Evolutionary conservation across 208 protist genomes (phyloP).

Genomic region (Angomonas deanei): DNA sequence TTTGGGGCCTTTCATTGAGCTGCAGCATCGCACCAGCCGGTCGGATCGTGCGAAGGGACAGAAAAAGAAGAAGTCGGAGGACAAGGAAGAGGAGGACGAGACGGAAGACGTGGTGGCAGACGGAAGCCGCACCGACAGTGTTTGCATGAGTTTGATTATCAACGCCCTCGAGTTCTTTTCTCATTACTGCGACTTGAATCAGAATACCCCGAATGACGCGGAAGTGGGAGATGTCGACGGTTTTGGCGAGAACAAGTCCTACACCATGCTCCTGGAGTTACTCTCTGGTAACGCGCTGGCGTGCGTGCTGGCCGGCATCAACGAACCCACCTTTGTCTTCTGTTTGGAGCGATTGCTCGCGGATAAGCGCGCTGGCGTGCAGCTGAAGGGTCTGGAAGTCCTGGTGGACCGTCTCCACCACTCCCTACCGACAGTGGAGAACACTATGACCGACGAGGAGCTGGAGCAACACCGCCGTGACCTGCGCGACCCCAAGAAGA

Average conservation of each 20-base stretch:
- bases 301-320: conserved; percentile 86
- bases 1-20: conserved; percentile 69
- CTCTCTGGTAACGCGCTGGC: conserved; percentile 86
- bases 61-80: conserved; percentile 4
- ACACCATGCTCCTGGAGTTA: conserved; percentile 80
- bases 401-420: conserved; percentile 85
- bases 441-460: conserved; percentile 72
- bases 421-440: conserved; percentile 79
- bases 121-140: conserved; percentile 35
- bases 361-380: conserved; percentile 45
- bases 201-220: conserved; percentile 27
- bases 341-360: conserved; percentile 69
- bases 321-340: conserved; percentile 82
- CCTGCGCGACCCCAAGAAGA: conserved; percentile 74
- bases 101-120: conserved; percentile 22
- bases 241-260: conserved; percentile 59
- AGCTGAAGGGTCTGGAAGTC: conserved; percentile 81
- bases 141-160: conserved; percentile 76
- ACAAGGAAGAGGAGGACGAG: conserved; percentile 11
- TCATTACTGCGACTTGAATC: conserved; percentile 74
- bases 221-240: neutral
- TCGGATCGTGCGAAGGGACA: too few species aligned
- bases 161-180: conserved; percentile 69
- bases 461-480: conserved; percentile 64
- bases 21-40: conserved; percentile 55